Percentiles rank a stretch among this genome's conserved stretches.
Evolutionary conservation across 1,139 yeast genomes (phyloP).

Genomic region (Yamadazyma oceani): DNA sequence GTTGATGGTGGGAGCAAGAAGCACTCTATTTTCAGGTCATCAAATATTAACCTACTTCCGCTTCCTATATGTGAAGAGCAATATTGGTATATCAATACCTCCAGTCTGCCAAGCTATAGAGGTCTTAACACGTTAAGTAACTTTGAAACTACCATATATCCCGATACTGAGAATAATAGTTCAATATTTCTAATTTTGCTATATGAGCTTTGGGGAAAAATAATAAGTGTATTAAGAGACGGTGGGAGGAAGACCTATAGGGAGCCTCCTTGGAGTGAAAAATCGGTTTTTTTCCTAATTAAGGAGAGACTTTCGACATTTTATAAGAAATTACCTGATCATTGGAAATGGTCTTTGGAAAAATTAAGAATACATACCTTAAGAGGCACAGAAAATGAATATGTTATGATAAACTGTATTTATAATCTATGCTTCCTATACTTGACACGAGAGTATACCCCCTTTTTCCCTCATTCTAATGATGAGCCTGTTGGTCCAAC

Average conservation of each 20-base stretch:
- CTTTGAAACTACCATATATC: not conserved
- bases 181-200: conserved; percentile 2
- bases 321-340: conserved; percentile 3
- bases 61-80: conserved; percentile 6
- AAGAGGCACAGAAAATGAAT: conserved; percentile 5
- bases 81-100: conserved; percentile 4
- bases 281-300: conserved; percentile 1
- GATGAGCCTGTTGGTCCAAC: conserved; percentile 6
- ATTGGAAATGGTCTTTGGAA: conserved; percentile 6
- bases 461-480: conserved; percentile 8
- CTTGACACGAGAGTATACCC: conserved; percentile 7
- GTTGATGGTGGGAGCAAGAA: conserved; percentile 2
- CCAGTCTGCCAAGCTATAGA: not conserved
- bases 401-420: conserved; percentile 5
- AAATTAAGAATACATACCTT: conserved; percentile 5
- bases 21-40: not conserved
- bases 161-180: conserved; percentile 3
- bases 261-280: conserved; percentile 5
- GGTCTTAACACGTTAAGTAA: not conserved
- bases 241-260: conserved; percentile 5
- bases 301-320: conserved; percentile 1
- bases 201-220: conserved; percentile 6
- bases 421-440: conserved; percentile 5
- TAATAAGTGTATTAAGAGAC: conserved; percentile 3
- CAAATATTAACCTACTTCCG: not conserved